These are phyloP conservation scores for Phlebiopsis flavidoalba DNA, from an alignment of 768 basidiomycete genomes.

Conservation along the genomic window DNA sequence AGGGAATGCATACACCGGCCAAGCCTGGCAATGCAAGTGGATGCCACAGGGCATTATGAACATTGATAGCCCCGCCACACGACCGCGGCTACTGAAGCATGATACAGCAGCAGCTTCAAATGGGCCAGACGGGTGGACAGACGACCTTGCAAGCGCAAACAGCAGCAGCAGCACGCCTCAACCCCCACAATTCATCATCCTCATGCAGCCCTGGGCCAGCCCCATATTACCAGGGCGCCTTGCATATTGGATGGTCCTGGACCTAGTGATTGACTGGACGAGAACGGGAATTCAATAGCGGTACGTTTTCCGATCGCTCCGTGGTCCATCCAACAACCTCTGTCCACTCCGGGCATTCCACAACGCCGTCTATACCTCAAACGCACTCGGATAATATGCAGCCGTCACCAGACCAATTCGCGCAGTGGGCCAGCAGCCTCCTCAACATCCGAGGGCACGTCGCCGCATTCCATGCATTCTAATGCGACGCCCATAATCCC, in stretches of 20 bases:
- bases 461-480: conserved; percentile 36
- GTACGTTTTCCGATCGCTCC: conserved; percentile 36
- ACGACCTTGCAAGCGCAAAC: conserved; percentile 11
- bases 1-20: conserved; percentile 31
- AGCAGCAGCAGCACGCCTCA: conserved; percentile 32
- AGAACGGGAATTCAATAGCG: conserved; percentile 26
- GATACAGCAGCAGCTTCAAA: conserved; percentile 18
- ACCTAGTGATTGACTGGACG: conserved; percentile 34
- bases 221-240: conserved; percentile 31
- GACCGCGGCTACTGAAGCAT: not conserved
- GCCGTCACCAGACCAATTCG: conserved; percentile 31
- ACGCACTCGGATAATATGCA: conserved; percentile 29
- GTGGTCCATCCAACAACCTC: conserved; percentile 40
- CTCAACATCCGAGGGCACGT: conserved; percentile 31
- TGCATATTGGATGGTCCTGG: conserved; percentile 20
- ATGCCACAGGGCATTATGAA: conserved; percentile 17
- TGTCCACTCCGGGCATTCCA: conserved; percentile 41
- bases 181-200: conserved; percentile 19
- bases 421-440: conserved; percentile 34
- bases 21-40: conserved; percentile 29
- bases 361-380: conserved; percentile 25
- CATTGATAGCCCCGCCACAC: not conserved
- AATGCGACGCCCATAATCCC: conserved; percentile 30
- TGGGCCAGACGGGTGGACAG: too few species aligned
- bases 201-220: conserved; percentile 27